These are phyloP conservation scores for Vitis rotundifolia DNA, from an alignment of 164 flowering plant species.

Conservation along the genomic window DNA sequence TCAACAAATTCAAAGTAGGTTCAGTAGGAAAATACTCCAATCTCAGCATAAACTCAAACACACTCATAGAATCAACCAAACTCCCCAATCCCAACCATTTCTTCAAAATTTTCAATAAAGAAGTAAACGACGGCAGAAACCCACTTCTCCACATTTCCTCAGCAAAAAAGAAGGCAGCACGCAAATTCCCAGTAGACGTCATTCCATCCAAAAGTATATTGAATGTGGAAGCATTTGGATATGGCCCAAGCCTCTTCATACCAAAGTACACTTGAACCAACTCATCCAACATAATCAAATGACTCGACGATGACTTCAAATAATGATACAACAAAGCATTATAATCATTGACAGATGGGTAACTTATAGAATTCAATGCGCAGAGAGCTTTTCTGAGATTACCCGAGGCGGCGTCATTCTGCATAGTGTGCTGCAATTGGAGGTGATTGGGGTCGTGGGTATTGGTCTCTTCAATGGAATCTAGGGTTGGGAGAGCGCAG, in stretches of 20 bases:
- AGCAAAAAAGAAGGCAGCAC: slow-evolving; percentile 23
- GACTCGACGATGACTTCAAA: slow-evolving; percentile 20
- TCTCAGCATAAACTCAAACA: slow-evolving; percentile 46
- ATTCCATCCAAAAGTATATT: slow-evolving; percentile 43
- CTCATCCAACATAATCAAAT: slow-evolving; percentile 1
- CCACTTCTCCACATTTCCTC: slow-evolving; percentile 42
- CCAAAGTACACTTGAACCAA: slow-evolving; percentile 24
- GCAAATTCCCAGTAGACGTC: slow-evolving; percentile 20
- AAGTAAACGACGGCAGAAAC: slow-evolving; percentile 39
- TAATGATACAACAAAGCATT: slow-evolving; percentile 44
- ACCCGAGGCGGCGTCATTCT: slow-evolving; percentile 33
- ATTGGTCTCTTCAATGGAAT: background rate
- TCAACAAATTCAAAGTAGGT: slow-evolving; percentile 19
- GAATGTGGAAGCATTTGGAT: slow-evolving; percentile 43
- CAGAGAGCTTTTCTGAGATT: slow-evolving; percentile 27
- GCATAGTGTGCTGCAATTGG: slow-evolving; percentile 28
- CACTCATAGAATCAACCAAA: slow-evolving; percentile 19
- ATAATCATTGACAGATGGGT: slow-evolving; percentile 41
- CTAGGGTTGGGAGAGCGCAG: background rate
- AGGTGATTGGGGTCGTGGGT: slow-evolving; percentile 1
- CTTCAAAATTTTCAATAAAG: slow-evolving; percentile 29
- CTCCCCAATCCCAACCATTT: slow-evolving; percentile 23
- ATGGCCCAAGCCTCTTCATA: slow-evolving; percentile 44
- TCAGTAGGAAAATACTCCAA: slow-evolving; percentile 30
- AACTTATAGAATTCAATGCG: slow-evolving; percentile 32